Conservation (phyloP, 2,329 filamentous ascomycete genomes). For the Aspergillus latus region DNA sequence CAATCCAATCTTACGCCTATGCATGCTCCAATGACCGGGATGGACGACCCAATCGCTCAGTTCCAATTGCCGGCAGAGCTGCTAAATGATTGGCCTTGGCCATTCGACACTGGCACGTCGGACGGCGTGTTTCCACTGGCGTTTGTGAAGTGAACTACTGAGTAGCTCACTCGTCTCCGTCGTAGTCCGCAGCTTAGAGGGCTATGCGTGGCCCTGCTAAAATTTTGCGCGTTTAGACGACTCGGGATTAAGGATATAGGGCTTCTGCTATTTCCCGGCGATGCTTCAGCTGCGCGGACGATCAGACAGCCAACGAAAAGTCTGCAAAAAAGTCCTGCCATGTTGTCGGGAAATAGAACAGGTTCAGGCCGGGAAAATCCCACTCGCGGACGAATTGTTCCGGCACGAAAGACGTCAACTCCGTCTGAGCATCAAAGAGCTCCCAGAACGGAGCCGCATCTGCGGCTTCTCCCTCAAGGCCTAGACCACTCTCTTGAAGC, state of each 20-base stretch:
- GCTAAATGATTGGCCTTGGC: constrained; percentile 6
- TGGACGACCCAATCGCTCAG: background rate
- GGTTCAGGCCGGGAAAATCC: constrained; percentile 57
- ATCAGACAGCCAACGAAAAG: constrained; percentile 35
- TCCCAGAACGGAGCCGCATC: constrained; percentile 35
- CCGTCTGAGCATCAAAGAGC: constrained; percentile 42
- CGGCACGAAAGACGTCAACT: constrained; percentile 55
- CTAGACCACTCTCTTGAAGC: constrained; percentile 37
- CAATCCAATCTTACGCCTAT: background rate
- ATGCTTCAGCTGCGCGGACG: background rate
- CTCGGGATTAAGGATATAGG: no score
- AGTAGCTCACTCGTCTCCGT: no score
- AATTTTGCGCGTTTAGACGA: no score
- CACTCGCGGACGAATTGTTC: constrained; percentile 59
- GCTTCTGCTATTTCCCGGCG: no score
- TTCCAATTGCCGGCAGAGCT: constrained; percentile 6
- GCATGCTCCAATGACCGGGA: background rate
- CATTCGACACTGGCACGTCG: background rate
- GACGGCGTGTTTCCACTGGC: constrained; percentile 1
- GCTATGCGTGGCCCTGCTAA: no score
- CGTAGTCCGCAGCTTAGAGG: no score
- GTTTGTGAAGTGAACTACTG: background rate
- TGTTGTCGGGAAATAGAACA: constrained; percentile 50
- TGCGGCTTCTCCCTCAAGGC: background rate
- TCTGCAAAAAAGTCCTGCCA: constrained; percentile 53